Base-by-base conservation (phyloP, 2,329 filamentous ascomycete species). In the Epichloe festucae region DNA sequence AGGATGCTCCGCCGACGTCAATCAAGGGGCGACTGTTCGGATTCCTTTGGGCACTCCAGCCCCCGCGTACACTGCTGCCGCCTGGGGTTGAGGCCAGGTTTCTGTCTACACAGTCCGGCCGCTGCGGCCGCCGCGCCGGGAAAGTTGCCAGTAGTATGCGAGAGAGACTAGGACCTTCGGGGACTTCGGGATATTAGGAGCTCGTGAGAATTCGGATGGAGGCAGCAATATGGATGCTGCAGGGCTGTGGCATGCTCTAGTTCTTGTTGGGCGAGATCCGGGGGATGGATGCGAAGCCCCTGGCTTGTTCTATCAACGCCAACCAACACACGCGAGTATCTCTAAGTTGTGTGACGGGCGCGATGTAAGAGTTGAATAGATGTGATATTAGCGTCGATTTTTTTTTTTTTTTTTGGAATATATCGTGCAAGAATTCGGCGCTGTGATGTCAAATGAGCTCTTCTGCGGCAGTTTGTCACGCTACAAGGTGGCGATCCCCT, bases 191-290 rank as follows among this genome's bases (percentile, higher is more conserved):
- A 40, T 23, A 14, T 17, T 21, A 19, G 14, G 40, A 15, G 27
- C 43, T 42, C 45, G 48, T 14, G 17, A 27, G 38, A 27, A 12
- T 31, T 39, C 47, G 27, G 46, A 15, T 4, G 27, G 42, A 40
- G 17, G 17, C 31, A 11, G 27, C 15, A 43, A 39, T 38, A 31
- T 41, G 34, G 17, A 34, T 21, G 48, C 21, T 21, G 44, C 44
- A 47, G 27, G 45, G 44, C 35, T 48, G 31, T 34, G 38, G 51
- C 51, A 53, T 53, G 48, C 51, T 49, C 51, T 43, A 38, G 38
- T 23, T 35, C 11, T 3, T 42, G 34, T 50, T 46, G 36, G 44
- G 44, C 44, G 47, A 21, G 42, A 23, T 44, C 21, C 46, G 19
- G n/a, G 36, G 19, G 23, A 12, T 27, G 15, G 5, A n/a, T 19